Evolutionary conservation across 2,329 filamentous ascomycete genomes (phyloP).

Genomic region (Ophiocordyceps robertsii): DNA sequence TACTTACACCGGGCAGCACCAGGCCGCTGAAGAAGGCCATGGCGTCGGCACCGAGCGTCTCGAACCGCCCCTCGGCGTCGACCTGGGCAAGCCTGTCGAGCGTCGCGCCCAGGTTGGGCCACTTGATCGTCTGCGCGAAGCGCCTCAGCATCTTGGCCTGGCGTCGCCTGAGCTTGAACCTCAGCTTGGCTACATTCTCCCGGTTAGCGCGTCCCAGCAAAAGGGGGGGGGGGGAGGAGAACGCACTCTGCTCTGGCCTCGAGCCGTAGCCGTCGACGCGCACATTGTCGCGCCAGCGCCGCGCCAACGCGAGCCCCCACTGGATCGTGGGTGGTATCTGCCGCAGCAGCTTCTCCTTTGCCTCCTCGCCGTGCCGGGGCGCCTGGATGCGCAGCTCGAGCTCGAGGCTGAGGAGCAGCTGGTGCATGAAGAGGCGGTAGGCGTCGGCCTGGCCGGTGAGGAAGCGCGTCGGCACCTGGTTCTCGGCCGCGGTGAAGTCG

Average conservation of each 20-base stretch:
- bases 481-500: constrained; percentile 55
- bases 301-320: constrained; percentile 61
- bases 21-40: constrained; percentile 69
- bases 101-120: constrained; percentile 58
- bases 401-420: constrained; percentile 61
- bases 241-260: constrained; percentile 35
- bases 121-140: constrained; percentile 62
- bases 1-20: constrained; percentile 48
- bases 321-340: constrained; percentile 58
- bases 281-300: constrained; percentile 59
- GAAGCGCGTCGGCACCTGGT: constrained; percentile 62
- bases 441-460: constrained; percentile 37
- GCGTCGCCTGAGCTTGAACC: constrained; percentile 49
- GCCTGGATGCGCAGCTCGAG: constrained; percentile 58
- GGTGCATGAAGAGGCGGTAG: constrained; percentile 60
- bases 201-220: neutral
- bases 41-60: constrained; percentile 53
- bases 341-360: constrained; percentile 49
- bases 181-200: constrained; percentile 48
- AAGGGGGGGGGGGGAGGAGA: neutral
- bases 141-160: constrained; percentile 56
- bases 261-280: constrained; percentile 47
- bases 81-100: constrained; percentile 47
- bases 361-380: constrained; percentile 43
- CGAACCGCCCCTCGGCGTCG: constrained; percentile 42